phyloP scores from a whole-genome alignment of 2,329 filamentous ascomycete genomes.

The Cadophora sp. region DNA sequence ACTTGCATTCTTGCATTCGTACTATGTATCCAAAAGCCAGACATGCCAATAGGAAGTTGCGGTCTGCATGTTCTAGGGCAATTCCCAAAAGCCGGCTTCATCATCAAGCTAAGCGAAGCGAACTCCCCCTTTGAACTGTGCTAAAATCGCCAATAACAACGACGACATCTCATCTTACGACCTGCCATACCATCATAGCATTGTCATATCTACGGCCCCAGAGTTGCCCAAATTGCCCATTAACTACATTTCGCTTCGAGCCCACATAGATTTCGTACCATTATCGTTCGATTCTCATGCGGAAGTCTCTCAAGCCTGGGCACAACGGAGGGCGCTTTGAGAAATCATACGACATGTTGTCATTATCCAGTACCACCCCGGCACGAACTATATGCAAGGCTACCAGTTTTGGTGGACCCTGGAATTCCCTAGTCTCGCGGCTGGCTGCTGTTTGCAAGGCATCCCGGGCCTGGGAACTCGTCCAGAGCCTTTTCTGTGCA shows the following conservation, averaged over 20 bases:
- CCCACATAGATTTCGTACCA: background rate
- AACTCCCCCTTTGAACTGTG: background rate
- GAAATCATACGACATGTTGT: slow-evolving; percentile 7
- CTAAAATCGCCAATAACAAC: background rate
- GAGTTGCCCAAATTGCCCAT: background rate
- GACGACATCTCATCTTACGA: background rate
- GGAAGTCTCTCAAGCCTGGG: background rate
- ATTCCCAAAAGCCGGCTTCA: background rate
- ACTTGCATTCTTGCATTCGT: background rate
- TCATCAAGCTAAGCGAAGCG: background rate
- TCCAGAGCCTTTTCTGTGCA: background rate
- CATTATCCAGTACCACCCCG: background rate
- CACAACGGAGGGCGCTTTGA: background rate
- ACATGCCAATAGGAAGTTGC: background rate
- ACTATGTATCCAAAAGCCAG: background rate
- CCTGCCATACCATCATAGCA: background rate
- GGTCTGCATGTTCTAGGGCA: background rate
- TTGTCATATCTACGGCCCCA: background rate
- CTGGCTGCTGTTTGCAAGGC: background rate
- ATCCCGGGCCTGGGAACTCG: too few species aligned
- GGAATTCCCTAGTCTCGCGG: background rate
- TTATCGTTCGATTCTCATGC: background rate
- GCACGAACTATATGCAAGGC: background rate
- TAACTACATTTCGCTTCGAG: background rate
- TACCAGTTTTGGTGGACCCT: slow-evolving; percentile 2